Evolutionary conservation across 495 filamentous ascomycete genomes (phyloP), one percentile per base, ranked within the genome.

Genomic region (Ramalina peruviana): DNA sequence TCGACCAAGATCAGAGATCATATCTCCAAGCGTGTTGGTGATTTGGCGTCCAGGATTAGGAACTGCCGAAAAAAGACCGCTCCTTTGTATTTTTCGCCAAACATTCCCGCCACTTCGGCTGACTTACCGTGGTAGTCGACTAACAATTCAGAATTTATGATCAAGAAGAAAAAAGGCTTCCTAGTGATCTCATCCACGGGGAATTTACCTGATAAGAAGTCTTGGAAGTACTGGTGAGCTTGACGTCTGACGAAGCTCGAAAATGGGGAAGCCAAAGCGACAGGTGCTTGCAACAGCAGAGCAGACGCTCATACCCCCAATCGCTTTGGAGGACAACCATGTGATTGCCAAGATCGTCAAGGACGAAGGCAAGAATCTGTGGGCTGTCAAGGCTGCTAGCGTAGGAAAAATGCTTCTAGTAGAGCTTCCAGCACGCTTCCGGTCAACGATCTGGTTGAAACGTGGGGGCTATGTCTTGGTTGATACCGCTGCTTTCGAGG

Each of bases 361-460:
- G 61, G 83, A 80, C 42, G 81, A 87, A 52, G 92, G 92, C 50
- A 94, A 93, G 65, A 89, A 81, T 61, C 72, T 93, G 25, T 96
- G 92, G 69, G 71, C 73, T 43, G 85, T 87, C 46, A 72, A 79
- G 52, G 63, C 83, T 25, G 79, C 79, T 1, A 62, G 75, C 44
- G 65, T 60, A 53, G 56, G 62, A 30, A 78, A 80, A 53, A 62
- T 71, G 37, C 54, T 83, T 26, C 67, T 94, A 5, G 83, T 85
- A 20, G 89, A 95, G 68, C 73, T 97, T 40, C 79, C 80, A 3
- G 62, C 83, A 0, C 75, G 81, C 9, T 96, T 97, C 60, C 86
- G 88, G 43, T 88, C 83, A 44, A 86, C 85, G 13, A 83, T 96
- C 53, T 95, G 88, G 85, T 81, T 96, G 60, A 85, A 81, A 56